Conservation (phyloP, 225 moss, liverwort and hornwort species). For the Pleurozium schreberi region DNA sequence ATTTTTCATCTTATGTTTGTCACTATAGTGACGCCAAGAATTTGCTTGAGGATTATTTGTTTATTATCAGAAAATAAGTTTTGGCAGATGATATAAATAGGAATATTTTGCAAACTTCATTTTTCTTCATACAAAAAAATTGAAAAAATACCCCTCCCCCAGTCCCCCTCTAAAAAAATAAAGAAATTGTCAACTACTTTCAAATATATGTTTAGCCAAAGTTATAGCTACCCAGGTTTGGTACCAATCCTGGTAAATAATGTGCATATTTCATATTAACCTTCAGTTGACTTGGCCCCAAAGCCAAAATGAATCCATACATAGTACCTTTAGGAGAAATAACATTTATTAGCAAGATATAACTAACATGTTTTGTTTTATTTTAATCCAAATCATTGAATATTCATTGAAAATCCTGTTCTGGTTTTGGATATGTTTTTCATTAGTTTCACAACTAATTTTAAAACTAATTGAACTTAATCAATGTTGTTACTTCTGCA, state of each 20-base stretch:
- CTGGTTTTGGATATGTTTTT: not conserved
- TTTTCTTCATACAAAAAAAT: not conserved
- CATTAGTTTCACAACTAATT: not conserved
- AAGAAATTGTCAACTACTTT: not conserved
- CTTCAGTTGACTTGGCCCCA: accelerated
- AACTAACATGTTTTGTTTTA: not conserved
- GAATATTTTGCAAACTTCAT: no score
- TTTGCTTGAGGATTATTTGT: not conserved
- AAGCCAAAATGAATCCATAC: not conserved
- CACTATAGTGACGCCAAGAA: not conserved
- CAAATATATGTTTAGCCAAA: not conserved
- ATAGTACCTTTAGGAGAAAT: accelerated
- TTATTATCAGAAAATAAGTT: not conserved
- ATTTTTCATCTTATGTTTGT: not conserved
- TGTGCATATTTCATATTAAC: no score
- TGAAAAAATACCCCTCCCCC: not conserved
- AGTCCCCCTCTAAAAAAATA: no score
- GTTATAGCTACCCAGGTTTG: no score
- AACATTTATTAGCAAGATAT: no score
- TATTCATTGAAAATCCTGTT: not conserved
- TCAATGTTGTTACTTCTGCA: not conserved
- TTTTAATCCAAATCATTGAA: not conserved
- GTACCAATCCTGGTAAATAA: no score
- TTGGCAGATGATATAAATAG: accelerated
- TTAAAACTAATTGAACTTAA: not conserved